Evolutionary conservation across 106 monocot species (phyloP), one percentile per base, ranked within the genome.

Genomic region (Ottelia alismoides): DNA sequence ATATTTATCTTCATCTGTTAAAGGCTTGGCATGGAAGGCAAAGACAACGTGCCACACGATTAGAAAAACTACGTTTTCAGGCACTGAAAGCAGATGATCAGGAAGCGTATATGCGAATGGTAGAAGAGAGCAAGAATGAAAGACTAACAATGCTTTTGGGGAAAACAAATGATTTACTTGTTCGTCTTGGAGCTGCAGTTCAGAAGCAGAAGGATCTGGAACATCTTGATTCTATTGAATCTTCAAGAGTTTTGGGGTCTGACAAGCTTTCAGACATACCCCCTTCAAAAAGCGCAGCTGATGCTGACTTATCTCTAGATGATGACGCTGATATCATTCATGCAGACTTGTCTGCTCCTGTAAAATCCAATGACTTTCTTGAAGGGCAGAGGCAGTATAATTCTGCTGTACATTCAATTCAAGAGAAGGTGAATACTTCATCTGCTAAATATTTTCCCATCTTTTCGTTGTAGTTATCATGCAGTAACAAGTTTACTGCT

Each of bases 121-220:
- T 91, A n/a, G 90, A 91, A 52, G 90, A 91, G 69, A 91, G 90
- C 75, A 91, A 91, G 71, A 91, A 91, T 62, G 90, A 91, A 51
- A 68, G 90, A 9, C 55, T 91, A 43, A 91, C 80, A 23, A 71
- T 81, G 72, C 84, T 91, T 48, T 72, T 91, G 64, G 90, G 75
- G 22, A 91, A 85, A 70, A 91, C 90, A 65, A 91, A 91, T 64
- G 90, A 91, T 1, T 81, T 91, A 46, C 90, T 91, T 64, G 84
- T 81, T 56, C 11, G 77, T 60, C 84, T 91, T 32, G 90, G 90
- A 43, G 81, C 84, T 70, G 90, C 90, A 56, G 90, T 91, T 50
- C 84, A 85, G 60, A 56, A 81, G 49, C 90, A 91, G 53, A 91
- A 91, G 49, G 90, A 84, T 70, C 65, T 84, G 54, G 81, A 84